Base-by-base conservation (phyloP, 2,329 filamentous ascomycete species). In the Bertia moriformis region DNA sequence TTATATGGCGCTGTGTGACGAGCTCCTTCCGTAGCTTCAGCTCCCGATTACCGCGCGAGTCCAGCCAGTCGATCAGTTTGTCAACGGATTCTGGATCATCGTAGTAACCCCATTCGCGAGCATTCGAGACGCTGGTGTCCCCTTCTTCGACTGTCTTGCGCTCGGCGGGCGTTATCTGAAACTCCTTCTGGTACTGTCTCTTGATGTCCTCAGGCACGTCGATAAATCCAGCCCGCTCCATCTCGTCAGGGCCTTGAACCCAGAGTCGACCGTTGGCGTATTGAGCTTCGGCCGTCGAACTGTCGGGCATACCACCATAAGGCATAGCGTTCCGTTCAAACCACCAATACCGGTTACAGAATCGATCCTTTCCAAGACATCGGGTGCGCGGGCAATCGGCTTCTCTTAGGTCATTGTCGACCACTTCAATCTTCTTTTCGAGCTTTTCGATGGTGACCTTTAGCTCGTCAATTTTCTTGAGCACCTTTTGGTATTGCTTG, bases 271-370 rank as follows among this genome's bases (percentile, higher is more conserved):
- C 91, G 54, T 96, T 98, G 30, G 89, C 88, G 53, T 96, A 98
- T 5, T 74, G 79, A 17, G 89, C 87, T 36, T 78, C 69, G 1
- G 86, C 83, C 1, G 89, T 96, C 14, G 88, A 95, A 57, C 86
- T 93, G 46, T 73, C 75, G 0, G 88, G 88, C 40, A 95, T 68
- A 3, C 91, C 91, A 20, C 72, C 86, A 51, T 89, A 94, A 0
- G 91, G 91, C 88, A 96, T 96, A 18, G 88, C 91, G 52, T 96
- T 98, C 45, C 89, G 81, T 60, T 98, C 91, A 56, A 96, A 95
- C 89, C 91, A 98, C 66, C 93, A 96, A 60, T 96, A 98, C 40
- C 89, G 77, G 59, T 98, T 96, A 78, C 89, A 94, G 66, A 94
- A 98, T 35, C 91, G 78, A 59, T 98, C 91, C 56, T 91, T 89